A percentile compares a stretch with the other conserved stretches of the same genome.
Evolutionary conservation across 1,139 yeast genomes (phyloP).

Genomic region (Magnusiomyces suaveolens): DNA sequence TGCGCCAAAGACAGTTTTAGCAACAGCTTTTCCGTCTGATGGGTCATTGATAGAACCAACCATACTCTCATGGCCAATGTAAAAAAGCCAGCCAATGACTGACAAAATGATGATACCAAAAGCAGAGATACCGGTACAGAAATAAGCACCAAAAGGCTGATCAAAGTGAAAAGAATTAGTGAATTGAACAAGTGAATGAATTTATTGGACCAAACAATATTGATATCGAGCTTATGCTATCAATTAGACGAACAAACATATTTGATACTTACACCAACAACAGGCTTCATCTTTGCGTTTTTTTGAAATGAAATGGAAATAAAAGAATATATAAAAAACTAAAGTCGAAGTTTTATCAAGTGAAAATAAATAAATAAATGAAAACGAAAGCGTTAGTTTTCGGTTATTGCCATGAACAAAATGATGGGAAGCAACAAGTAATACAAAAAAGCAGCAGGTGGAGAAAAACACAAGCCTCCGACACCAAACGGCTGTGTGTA

Average conservation of each 20-base stretch:
- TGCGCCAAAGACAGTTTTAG: conserved; percentile 81
- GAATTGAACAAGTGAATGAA: neutral
- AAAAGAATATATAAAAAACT: neutral
- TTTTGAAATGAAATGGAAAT: neutral
- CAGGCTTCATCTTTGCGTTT: conserved; percentile 29
- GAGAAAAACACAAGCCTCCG: no score
- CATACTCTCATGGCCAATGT: conserved; percentile 77
- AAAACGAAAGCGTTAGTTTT: no score
- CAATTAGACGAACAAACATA: neutral
- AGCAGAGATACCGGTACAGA: conserved; percentile 84
- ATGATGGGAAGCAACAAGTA: neutral
- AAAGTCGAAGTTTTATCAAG: neutral
- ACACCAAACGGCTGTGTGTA: neutral
- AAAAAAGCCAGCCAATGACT: conserved; percentile 72
- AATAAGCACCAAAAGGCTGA: conserved; percentile 80
- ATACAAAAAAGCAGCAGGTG: no score
- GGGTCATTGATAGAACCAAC: conserved; percentile 90
- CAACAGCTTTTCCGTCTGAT: conserved; percentile 85
- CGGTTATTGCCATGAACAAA: no score
- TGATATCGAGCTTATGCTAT: conserved; percentile 1
- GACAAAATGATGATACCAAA: conserved; percentile 84
- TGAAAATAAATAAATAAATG: neutral
- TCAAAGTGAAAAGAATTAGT: neutral
- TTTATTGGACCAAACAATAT: neutral
- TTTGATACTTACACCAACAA: conserved; percentile 29